These are phyloP conservation scores for Aspergillus sp. DNA, from an alignment of 2,329 filamentous ascomycete genomes.

Conservation along the genomic window DNA sequence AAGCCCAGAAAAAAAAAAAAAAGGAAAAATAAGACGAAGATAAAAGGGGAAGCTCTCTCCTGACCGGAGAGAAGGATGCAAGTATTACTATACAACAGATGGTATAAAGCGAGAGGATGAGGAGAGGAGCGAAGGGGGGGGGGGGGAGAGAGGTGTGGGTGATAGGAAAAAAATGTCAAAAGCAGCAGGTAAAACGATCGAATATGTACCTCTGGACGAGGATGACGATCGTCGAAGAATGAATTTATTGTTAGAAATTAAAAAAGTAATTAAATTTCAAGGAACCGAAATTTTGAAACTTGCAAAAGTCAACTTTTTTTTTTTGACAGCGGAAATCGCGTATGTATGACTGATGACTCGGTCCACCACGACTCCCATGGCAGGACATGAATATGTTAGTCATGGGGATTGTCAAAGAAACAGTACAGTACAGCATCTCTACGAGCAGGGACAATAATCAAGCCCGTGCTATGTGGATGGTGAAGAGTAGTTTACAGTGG, in stretches of 20 bases:
- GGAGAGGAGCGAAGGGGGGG: too few species aligned
- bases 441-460: too few species aligned
- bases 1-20: not conserved
- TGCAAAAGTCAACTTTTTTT: not conserved
- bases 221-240: not conserved
- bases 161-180: not conserved
- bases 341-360: not conserved
- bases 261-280: not conserved
- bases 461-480: not conserved
- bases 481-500: not conserved
- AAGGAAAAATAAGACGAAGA: not conserved
- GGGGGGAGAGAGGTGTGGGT: not conserved
- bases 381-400: not conserved
- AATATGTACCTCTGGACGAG: not conserved
- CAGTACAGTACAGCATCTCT: not conserved
- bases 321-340: conserved; percentile 1
- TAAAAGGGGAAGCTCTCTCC: not conserved
- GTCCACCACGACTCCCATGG: not conserved
- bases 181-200: not conserved
- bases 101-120: too few species aligned
- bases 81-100: too few species aligned
- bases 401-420: not conserved
- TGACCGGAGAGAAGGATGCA: not conserved
- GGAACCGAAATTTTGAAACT: not conserved
- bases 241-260: not conserved